Evolutionary conservation across 495 filamentous ascomycete genomes (phyloP), one percentile per base, ranked within the genome.

Genomic region (Talaromyces wortmannii): DNA sequence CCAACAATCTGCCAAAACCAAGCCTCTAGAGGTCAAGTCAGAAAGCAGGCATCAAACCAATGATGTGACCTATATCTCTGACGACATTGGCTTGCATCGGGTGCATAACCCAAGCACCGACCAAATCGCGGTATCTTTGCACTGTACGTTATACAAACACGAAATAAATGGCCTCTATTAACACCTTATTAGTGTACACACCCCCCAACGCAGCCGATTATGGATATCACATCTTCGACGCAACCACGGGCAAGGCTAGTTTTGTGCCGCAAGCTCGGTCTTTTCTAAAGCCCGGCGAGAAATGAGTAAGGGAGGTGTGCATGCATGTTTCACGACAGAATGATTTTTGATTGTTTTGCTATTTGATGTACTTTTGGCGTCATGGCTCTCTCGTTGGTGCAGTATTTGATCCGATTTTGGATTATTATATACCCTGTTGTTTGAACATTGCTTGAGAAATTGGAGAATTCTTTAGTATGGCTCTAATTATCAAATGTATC

Each of bases 1-100:
- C 29, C 70, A 74, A 52, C 67, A 71, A 52, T 59, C 70, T 40
- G 66, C 70, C 12, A 74, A 77, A 45, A 64, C 79, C 59, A 74
- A 76, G 4, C 78, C 81, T 8, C 71, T 65, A 12, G 53, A 70
- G 31, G 57, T 76, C 48, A 76, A 63, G 17, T 70, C 60, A 46
- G 61, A 72, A 36, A 75, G 77, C 0, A 71, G 73, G 7, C 83
- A 83, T 46, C 66, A 69, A 49, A 71, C 81, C 55, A 82, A 88
- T 56, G 72, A 88, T 55, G 89, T 92, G 0, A 83, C 87, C 0
- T 95, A 95, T 65, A 95, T 95, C 78, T 84, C 87, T 11, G 90
- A 95, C 61, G 76, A 79, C 58, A 79, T 95, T 44, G 92, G 92
- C 4, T 74, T 97, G 11, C 92, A 96, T 66, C 78, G 82, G 10